phyloP scores from a whole-genome alignment of 805 yeast species.

The Myxozyma neotropica region DNA sequence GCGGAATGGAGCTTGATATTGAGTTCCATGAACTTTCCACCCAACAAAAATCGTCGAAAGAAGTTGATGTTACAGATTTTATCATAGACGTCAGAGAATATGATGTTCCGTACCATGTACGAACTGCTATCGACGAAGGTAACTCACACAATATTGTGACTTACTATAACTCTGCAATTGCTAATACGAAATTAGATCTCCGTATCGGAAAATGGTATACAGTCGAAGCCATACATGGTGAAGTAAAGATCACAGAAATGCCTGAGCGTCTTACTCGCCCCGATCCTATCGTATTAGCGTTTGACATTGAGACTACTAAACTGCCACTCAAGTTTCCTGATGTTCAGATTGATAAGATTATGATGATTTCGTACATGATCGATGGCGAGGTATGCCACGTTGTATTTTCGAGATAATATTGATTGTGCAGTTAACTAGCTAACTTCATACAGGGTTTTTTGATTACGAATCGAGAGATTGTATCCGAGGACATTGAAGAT shows the following conservation, averaged over 20 bases:
- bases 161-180: background rate
- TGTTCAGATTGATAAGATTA: conserved; percentile 82
- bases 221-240: conserved; percentile 65
- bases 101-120: conserved; percentile 94
- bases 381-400: conserved; percentile 69
- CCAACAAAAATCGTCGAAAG: conserved; percentile 29
- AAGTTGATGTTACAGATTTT: conserved; percentile 56
- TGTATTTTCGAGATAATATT: background rate
- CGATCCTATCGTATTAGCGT: conserved; percentile 94
- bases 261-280: conserved; percentile 87
- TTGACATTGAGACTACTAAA: conserved; percentile 96
- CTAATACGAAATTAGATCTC: conserved; percentile 46
- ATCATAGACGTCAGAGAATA: conserved; percentile 86
- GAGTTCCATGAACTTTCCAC: conserved; percentile 21
- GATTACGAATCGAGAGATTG: conserved; percentile 92
- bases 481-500: conserved; percentile 92
- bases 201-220: conserved; percentile 97
- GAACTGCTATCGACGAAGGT: conserved; percentile 87
- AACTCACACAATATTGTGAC: background rate
- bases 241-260: conserved; percentile 58
- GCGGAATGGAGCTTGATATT: conserved; percentile 43
- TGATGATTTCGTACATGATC: conserved; percentile 99
- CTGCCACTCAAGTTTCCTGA: conserved; percentile 96
- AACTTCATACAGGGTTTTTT: conserved; percentile 60
- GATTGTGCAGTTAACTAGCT: background rate